Evolutionary conservation across 352 stramenopile species (phyloP).

Genomic region (Phytopythium boreale): DNA sequence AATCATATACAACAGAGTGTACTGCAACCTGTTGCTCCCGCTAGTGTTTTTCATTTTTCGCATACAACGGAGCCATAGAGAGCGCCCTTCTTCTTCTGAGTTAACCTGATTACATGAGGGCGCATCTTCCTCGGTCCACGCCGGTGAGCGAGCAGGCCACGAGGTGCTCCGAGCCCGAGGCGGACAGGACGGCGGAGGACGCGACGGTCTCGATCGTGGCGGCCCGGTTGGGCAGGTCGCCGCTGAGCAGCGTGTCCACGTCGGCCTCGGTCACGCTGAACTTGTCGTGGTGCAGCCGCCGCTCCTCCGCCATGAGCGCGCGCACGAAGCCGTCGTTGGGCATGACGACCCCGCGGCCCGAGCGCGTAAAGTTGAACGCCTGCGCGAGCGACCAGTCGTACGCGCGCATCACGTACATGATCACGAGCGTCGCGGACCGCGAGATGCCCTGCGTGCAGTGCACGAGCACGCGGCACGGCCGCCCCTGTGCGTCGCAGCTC

Average conservation of each 20-base stretch:
- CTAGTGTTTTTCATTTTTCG: not conserved
- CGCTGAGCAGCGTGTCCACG: slow-evolving; percentile 48
- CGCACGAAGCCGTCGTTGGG: slow-evolving; percentile 62
- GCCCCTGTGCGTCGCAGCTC: slow-evolving; percentile 13
- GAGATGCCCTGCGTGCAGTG: slow-evolving; percentile 77
- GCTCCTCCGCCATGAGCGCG: slow-evolving; percentile 46
- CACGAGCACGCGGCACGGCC: slow-evolving; percentile 45
- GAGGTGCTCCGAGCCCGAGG: not conserved
- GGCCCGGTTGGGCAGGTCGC: slow-evolving; percentile 23
- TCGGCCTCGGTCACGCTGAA: slow-evolving; percentile 49
- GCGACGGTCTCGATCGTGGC: slow-evolving; percentile 12
- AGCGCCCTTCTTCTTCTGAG: not conserved
- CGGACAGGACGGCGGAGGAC: slow-evolving; percentile 3
- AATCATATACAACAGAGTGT: too few relatives aligned
- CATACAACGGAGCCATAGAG: not conserved
- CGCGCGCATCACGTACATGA: slow-evolving; percentile 69
- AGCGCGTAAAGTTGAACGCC: slow-evolving; percentile 55
- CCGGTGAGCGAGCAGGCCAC: slow-evolving; percentile 3
- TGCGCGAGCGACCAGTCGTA: slow-evolving; percentile 50
- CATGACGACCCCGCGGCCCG: slow-evolving; percentile 49
- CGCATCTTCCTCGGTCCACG: not conserved
- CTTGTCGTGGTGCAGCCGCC: slow-evolving; percentile 34
- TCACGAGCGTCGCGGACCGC: slow-evolving; percentile 58
- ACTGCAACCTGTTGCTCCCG: not conserved
- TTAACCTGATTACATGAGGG: slow-evolving; percentile 4